Evolutionary conservation across 176 grass and related monocot species (phyloP).

Genomic region (Pontederia paniculata): DNA sequence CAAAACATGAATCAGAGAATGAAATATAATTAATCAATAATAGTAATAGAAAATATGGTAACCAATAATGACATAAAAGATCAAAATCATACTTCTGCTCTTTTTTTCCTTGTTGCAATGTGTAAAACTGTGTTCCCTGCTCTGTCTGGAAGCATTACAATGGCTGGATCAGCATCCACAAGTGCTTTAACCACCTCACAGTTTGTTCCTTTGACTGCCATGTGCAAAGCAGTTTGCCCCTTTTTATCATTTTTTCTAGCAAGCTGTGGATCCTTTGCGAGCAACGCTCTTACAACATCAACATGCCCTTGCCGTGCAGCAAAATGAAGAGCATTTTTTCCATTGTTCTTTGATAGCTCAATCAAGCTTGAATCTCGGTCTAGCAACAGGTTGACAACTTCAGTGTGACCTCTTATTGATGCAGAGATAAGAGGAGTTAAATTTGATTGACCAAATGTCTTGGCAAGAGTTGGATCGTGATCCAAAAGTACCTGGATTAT

Average conservation of each 20-base stretch:
- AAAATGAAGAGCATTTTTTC: slow-evolving; percentile 91
- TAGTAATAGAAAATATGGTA: background rate
- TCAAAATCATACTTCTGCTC: slow-evolving; percentile 46
- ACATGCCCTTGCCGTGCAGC: slow-evolving; percentile 73
- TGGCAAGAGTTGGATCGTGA: slow-evolving; percentile 40
- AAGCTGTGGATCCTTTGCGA: slow-evolving; percentile 82
- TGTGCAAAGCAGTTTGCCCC: slow-evolving; percentile 88
- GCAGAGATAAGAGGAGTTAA: slow-evolving; percentile 66
- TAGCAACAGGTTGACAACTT: slow-evolving; percentile 54
- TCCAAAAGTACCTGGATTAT: slow-evolving; percentile 63
- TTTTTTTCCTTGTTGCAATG: slow-evolving; percentile 89
- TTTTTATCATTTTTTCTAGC: slow-evolving; percentile 81
- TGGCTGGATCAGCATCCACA: slow-evolving; percentile 82
- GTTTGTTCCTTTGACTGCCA: slow-evolving; percentile 94
- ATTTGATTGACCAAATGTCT: slow-evolving; percentile 78
- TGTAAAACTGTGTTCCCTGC: slow-evolving; percentile 81
- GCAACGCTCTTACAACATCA: slow-evolving; percentile 57
- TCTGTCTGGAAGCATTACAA: slow-evolving; percentile 97
- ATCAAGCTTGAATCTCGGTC: slow-evolving; percentile 61
- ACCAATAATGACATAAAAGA: background rate
- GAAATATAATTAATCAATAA: background rate
- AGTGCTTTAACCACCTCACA: slow-evolving; percentile 78
- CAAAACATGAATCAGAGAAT: background rate
- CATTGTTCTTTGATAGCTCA: slow-evolving; percentile 72
- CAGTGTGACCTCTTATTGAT: slow-evolving; percentile 68